phyloP scores from a whole-genome alignment of 768 basidiomycete species.

The Mycena pura region DNA sequence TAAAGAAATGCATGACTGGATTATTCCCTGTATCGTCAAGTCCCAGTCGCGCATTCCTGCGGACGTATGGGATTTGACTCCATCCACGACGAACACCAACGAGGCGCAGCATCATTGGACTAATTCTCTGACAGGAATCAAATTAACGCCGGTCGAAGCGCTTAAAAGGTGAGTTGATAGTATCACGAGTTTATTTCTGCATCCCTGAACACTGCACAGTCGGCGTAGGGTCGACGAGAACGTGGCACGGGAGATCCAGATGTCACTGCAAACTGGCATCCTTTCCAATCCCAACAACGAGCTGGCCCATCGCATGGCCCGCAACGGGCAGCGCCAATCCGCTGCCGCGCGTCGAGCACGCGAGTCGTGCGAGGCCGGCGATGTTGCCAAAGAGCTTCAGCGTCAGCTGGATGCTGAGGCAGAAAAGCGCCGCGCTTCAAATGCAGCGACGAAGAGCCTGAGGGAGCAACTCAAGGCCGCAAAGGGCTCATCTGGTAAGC shows the following conservation, averaged over 20 bases:
- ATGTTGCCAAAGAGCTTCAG: background rate
- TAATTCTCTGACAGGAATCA: background rate
- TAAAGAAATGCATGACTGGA: too few relatives aligned
- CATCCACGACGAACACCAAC: background rate
- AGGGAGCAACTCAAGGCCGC: background rate
- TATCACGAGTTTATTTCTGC: too few relatives aligned
- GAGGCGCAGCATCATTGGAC: too few relatives aligned
- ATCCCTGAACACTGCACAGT: too few relatives aligned
- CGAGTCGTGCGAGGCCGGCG: background rate
- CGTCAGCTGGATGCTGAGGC: background rate
- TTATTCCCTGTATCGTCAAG: too few relatives aligned
- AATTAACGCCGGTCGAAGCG: too few relatives aligned
- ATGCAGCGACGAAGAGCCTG: background rate
- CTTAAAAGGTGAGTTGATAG: too few relatives aligned
- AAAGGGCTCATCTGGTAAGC: background rate
- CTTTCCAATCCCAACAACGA: background rate
- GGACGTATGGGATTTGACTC: background rate
- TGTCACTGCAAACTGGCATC: background rate
- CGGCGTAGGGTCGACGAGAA: too few relatives aligned
- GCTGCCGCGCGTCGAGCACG: background rate
- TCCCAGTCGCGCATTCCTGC: background rate
- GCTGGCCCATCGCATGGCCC: background rate
- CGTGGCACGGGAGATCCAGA: background rate
- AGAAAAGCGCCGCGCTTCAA: background rate
- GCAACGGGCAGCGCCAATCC: background rate